Evolutionary conservation across 2,329 filamentous ascomycete genomes (phyloP).

Genomic region (Penicillium thymicola): DNA sequence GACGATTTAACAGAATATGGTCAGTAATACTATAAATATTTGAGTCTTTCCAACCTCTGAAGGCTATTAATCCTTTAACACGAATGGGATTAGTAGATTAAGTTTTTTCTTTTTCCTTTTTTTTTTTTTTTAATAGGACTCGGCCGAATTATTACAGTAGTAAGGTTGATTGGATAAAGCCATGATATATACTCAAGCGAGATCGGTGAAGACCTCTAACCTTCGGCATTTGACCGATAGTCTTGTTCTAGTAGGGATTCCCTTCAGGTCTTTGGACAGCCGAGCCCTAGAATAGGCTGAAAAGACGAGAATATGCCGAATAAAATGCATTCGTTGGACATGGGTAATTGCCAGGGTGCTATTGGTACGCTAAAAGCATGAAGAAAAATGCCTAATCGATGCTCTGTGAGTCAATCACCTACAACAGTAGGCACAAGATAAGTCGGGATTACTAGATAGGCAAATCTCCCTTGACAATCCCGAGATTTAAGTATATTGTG

Average conservation of each 20-base stretch:
- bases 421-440: neutral
- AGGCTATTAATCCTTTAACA: neutral
- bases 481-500: neutral
- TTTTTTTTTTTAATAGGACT: neutral
- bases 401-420: neutral
- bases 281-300: neutral
- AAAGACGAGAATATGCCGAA: neutral
- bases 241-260: neutral
- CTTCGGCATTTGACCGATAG: slow-evolving; percentile 7
- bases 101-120: neutral
- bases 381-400: neutral
- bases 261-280: neutral
- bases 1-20: neutral
- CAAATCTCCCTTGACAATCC: neutral
- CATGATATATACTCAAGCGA: neutral
- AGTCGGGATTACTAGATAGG: neutral
- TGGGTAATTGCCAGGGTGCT: slow-evolving; percentile 7
- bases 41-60: neutral
- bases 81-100: neutral
- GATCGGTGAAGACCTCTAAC: neutral
- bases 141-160: slow-evolving; percentile 1
- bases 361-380: slow-evolving; percentile 1
- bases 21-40: neutral
- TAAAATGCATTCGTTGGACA: neutral
- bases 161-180: neutral